Evolutionary conservation across 2,329 filamentous ascomycete species (phyloP).

Genomic region (Cercospora sesami): DNA sequence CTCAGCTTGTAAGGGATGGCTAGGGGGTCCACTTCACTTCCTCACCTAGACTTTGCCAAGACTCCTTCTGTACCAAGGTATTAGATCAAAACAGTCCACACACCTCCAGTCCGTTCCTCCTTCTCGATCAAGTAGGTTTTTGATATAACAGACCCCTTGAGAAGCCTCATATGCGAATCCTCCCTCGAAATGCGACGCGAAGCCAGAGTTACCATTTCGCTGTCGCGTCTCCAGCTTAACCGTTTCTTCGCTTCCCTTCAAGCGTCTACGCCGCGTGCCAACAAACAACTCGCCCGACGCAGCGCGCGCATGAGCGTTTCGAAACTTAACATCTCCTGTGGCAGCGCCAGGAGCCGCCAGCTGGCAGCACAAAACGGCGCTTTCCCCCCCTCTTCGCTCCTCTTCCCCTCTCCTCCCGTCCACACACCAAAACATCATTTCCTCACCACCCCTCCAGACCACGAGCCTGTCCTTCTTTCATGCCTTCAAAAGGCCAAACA

Average conservation of each 20-base stretch:
- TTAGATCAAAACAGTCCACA: background rate
- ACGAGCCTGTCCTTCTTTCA: background rate
- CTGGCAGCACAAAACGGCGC: background rate
- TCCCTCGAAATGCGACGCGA: background rate
- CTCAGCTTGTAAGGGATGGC: background rate
- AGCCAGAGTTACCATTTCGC: background rate
- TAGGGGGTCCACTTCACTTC: background rate
- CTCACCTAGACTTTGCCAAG: background rate
- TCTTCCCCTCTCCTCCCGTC: background rate
- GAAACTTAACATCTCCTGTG: background rate
- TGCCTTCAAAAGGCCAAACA: conserved; percentile 2
- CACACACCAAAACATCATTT: background rate
- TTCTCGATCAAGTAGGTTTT: too few species aligned
- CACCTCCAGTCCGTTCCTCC: too few species aligned
- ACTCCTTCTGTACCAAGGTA: background rate
- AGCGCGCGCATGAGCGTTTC: background rate
- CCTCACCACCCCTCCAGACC: background rate
- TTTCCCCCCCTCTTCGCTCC: background rate
- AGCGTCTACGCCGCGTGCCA: background rate
- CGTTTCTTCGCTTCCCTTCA: background rate
- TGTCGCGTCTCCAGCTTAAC: background rate
- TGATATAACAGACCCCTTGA: background rate
- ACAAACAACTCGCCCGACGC: background rate
- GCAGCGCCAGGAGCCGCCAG: background rate
- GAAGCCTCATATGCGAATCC: background rate